A percentile compares a stretch with the other conserved stretches of the same genome.
Conservation (phyloP, 192 early-diverging fungal species). For the Umbelopsis vinacea region DNA sequence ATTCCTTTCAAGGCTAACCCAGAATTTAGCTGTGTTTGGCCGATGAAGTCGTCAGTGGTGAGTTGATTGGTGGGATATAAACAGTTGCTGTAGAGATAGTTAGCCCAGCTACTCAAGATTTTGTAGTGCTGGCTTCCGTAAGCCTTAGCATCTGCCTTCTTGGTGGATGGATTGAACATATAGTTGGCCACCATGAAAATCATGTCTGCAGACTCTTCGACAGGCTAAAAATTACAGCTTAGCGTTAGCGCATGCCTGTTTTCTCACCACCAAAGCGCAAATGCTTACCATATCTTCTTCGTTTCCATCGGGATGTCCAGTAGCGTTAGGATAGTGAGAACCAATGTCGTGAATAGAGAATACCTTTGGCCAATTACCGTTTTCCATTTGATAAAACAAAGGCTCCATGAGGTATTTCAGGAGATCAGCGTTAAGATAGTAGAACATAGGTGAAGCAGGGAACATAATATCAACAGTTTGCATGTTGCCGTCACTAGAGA, state of each 20-base stretch:
- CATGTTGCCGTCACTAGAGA: slow-evolving; percentile 23
- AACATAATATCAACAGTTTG: slow-evolving; percentile 19
- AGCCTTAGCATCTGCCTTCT: neutral
- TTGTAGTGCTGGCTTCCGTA: slow-evolving; percentile 4
- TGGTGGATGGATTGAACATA: neutral
- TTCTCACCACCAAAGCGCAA: no score
- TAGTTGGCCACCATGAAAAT: slow-evolving; percentile 22
- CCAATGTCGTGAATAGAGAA: slow-evolving; percentile 21
- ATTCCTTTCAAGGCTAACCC: slow-evolving; percentile 18
- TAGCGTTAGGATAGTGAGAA: slow-evolving; percentile 23
- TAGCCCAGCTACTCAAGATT: slow-evolving; percentile 13
- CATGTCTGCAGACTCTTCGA: slow-evolving; percentile 22
- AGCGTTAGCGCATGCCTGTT: neutral
- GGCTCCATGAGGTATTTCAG: slow-evolving; percentile 11
- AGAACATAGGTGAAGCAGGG: slow-evolving; percentile 1
- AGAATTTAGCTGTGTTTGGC: slow-evolving; percentile 1
- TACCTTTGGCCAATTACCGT: neutral
- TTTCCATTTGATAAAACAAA: slow-evolving; percentile 12
- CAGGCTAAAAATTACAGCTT: neutral
- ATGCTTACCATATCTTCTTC: slow-evolving; percentile 20
- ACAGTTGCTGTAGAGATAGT: slow-evolving; percentile 16
- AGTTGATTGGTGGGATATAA: slow-evolving; percentile 18
- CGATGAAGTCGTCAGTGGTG: slow-evolving; percentile 23
- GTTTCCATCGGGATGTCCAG: slow-evolving; percentile 14
- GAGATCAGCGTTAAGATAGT: slow-evolving; percentile 14